Evolutionary conservation across 2,329 filamentous ascomycete species (phyloP).

Genomic region (Dothidotthia symphoricarpi): DNA sequence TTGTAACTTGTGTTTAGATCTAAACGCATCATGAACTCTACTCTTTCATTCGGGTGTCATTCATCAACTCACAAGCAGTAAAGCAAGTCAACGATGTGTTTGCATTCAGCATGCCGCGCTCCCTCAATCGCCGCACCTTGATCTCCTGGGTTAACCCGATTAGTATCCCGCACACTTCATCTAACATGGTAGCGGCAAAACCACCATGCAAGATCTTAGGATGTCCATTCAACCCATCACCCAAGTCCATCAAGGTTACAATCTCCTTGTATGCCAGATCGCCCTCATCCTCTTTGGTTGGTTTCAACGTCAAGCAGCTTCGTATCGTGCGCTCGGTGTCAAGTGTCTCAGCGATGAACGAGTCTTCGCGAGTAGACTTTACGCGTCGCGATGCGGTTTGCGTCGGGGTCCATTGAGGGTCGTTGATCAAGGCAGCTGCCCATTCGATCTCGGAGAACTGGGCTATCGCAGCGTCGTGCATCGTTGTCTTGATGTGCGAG

Average conservation of each 20-base stretch:
- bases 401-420: slow-evolving; percentile 43
- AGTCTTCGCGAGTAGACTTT: slow-evolving; percentile 48
- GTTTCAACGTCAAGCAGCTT: slow-evolving; percentile 23
- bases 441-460: slow-evolving; percentile 47
- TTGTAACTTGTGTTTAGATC: slow-evolving; percentile 57
- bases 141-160: slow-evolving; percentile 46
- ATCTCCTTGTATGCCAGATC: slow-evolving; percentile 36
- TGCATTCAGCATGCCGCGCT: slow-evolving; percentile 2
- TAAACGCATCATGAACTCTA: slow-evolving; percentile 4
- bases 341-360: slow-evolving; percentile 55
- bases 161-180: slow-evolving; percentile 57
- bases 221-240: slow-evolving; percentile 55
- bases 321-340: slow-evolving; percentile 52
- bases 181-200: slow-evolving; percentile 57
- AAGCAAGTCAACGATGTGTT: slow-evolving; percentile 21
- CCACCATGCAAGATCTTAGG: slow-evolving; percentile 57
- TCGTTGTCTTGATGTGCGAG: slow-evolving; percentile 8
- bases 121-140: slow-evolving; percentile 8
- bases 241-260: slow-evolving; percentile 47
- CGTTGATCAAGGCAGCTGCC: slow-evolving; percentile 48
- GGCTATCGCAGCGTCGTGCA: slow-evolving; percentile 20
- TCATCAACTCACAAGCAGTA: slow-evolving; percentile 36
- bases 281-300: slow-evolving; percentile 16
- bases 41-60: no score
- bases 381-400: slow-evolving; percentile 35